Conservation (phyloP, 2,329 filamentous ascomycete genomes). For the Beauveria caledonica region DNA sequence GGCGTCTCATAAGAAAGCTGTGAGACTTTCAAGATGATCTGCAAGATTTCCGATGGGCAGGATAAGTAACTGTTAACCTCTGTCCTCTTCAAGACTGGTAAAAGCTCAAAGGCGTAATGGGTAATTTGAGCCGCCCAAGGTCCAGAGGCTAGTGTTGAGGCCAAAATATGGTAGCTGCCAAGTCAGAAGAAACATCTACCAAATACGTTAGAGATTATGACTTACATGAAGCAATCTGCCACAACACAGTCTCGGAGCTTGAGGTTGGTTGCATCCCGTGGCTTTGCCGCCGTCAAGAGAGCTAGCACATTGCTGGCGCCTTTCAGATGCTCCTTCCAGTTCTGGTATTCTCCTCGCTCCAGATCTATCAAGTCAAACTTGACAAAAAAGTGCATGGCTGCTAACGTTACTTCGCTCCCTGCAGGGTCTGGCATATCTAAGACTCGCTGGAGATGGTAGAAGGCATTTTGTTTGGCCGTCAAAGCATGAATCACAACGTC, state of each 20-base stretch:
- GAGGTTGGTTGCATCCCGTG: conserved; percentile 22
- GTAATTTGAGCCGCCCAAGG: conserved; percentile 31
- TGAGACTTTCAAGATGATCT: conserved; percentile 36
- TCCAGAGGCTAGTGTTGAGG: conserved; percentile 29
- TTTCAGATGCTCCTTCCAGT: conserved; percentile 39
- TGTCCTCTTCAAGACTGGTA: conserved; percentile 33
- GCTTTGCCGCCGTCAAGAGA: conserved; percentile 24
- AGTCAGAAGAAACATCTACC: conserved; percentile 11
- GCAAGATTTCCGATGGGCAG: conserved; percentile 34
- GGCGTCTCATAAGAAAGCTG: conserved; percentile 32
- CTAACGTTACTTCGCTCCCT: conserved; percentile 38
- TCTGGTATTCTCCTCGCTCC: conserved; percentile 30
- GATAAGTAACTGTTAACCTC: conserved; percentile 36
- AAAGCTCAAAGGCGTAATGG: conserved; percentile 29
- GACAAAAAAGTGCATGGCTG: conserved; percentile 42
- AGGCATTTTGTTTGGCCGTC: conserved; percentile 38
- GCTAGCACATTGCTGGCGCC: conserved; percentile 36
- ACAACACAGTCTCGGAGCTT: conserved; percentile 37
- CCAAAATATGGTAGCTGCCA: conserved; percentile 33
- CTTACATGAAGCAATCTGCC: conserved; percentile 40
- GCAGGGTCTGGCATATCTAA: conserved; percentile 31
- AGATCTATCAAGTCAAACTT: conserved; percentile 44
- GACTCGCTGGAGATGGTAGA: conserved; percentile 32
- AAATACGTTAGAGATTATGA: conserved; percentile 5
- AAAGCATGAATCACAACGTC: conserved; percentile 39